Evolutionary conservation across 164 flowering plant genomes (phyloP), one percentile per base, ranked within the genome.

Genomic region (Tetrastigma voinierianum): DNA sequence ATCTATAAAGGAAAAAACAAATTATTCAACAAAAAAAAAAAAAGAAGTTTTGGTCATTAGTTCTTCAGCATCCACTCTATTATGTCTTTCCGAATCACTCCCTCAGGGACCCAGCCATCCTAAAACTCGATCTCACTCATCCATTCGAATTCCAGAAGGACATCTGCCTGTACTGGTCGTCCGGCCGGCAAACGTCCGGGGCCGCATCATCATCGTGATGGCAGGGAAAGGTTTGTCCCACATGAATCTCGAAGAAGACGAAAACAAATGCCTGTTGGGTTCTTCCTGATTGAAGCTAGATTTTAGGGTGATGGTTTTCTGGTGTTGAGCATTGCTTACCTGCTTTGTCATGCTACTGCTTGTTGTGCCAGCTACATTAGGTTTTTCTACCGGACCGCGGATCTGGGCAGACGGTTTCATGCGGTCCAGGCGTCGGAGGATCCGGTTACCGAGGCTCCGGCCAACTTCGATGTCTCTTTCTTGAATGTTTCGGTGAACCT

Each of bases 371-470:
- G 40, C 49, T 51, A 59, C 54, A 15, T 11, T 75, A 64, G 49
- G 68, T 61, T 19, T 62, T 71, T 51, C 16, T 54, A 7, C 76
- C 70, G 67, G 64, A 46, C 73, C 78, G 59, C 97, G 84, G 52
- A 91, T 95, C 57, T 89, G 83, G 49, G 96, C 98, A 3, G 87
- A 83, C 14, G 97, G 97, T 69, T 91, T 91, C 83, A 79, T 74
- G 23, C 78, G 77, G 63, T 90, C 96, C 32, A 95, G 91, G 82
- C 88, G 80, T 10, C 94, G 76, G 10, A 95, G 87, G 62, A 95
- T 87, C 90, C 86, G 64, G 74, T 90, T 95, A n/a, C 94, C 96
- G n/a, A 91, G 75, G 66, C 77, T 90, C 64, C 87, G 74, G 18
- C 96, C 96, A 51, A 86, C 94, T 79, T 86, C 96, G 51, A 91